A percentile compares a stretch with the other conserved stretches of the same genome.
Conservation (phyloP, 352 stramenopile genomes). For the Phytophthora foliorum region DNA sequence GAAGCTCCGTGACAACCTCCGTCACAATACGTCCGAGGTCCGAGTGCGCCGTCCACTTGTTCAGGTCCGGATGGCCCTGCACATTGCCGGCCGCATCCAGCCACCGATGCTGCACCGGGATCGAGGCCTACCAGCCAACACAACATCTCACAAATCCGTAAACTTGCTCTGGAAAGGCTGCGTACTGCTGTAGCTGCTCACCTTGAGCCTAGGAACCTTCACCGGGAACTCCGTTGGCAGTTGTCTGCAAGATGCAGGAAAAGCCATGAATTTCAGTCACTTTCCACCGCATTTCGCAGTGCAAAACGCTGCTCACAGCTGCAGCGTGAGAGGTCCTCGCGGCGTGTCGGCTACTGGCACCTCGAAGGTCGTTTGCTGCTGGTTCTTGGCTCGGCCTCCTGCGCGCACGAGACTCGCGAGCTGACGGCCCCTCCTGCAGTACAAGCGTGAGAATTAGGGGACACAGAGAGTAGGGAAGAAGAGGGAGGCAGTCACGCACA, state of each 20-base stretch:
- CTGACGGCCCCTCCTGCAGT: conserved; percentile 70
- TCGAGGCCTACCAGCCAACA: conserved; percentile 52
- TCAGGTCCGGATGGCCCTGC: conserved; percentile 74
- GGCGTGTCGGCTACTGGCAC: conserved; percentile 71
- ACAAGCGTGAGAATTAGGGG: not conserved
- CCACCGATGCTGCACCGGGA: conserved; percentile 79
- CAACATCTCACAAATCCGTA: not conserved
- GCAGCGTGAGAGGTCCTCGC: conserved; percentile 54
- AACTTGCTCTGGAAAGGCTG: not conserved
- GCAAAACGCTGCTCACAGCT: conserved; percentile 47
- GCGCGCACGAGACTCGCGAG: conserved; percentile 85
- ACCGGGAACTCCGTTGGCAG: conserved; percentile 78
- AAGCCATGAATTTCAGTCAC: conserved; percentile 4
- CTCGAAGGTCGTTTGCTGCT: conserved; percentile 88
- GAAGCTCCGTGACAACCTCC: conserved; percentile 77
- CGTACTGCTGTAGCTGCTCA: conserved; percentile 16
- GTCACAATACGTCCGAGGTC: conserved; percentile 84
- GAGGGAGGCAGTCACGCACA: conserved; percentile 51
- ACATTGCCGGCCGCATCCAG: conserved; percentile 80
- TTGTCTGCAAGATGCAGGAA: conserved; percentile 48
- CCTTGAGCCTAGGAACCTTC: conserved; percentile 71
- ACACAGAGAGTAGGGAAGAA: conserved; percentile 12
- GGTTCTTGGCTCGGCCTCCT: conserved; percentile 84
- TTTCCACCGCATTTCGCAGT: not conserved
- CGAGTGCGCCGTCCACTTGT: conserved; percentile 86